Conservation (phyloP, 768 basidiomycete genomes). For the Agrocybe pediades region DNA sequence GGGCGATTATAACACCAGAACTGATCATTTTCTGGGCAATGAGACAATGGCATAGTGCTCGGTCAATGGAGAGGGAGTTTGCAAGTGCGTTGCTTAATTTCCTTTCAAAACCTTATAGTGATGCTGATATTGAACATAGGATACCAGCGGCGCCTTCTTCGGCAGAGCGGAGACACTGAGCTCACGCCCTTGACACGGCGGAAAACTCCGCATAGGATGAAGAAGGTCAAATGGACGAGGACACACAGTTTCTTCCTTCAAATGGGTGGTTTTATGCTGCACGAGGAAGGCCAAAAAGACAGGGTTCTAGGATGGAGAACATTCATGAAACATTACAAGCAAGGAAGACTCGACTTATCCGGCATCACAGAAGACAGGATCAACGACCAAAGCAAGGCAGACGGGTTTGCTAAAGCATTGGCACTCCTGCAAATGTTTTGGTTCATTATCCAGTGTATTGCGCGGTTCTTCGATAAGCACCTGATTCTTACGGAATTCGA, state of each 20-base stretch:
- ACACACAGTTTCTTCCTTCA: not conserved
- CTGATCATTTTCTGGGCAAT: not conserved
- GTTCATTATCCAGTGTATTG: not conserved
- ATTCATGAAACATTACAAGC: not conserved
- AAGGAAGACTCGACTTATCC: not conserved
- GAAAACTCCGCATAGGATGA: no score
- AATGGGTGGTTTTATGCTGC: not conserved
- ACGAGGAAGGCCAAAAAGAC: not conserved
- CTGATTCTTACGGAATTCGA: not conserved
- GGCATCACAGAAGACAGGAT: not conserved
- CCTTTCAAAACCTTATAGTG: no score
- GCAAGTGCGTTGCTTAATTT: not conserved
- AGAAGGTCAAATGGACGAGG: not conserved
- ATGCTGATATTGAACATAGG: no score
- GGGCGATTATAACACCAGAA: not conserved
- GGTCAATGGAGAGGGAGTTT: not conserved
- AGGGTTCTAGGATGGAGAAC: not conserved
- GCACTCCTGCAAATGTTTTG: not conserved
- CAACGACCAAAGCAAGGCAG: not conserved
- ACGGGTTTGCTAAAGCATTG: not conserved
- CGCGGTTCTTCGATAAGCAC: not conserved
- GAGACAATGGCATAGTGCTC: not conserved
- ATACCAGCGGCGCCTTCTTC: no score
- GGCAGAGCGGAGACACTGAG: no score
- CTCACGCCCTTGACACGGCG: no score